Evolutionary conservation across 257 asterid species (phyloP).

Genomic region (Henckelia pumila): DNA sequence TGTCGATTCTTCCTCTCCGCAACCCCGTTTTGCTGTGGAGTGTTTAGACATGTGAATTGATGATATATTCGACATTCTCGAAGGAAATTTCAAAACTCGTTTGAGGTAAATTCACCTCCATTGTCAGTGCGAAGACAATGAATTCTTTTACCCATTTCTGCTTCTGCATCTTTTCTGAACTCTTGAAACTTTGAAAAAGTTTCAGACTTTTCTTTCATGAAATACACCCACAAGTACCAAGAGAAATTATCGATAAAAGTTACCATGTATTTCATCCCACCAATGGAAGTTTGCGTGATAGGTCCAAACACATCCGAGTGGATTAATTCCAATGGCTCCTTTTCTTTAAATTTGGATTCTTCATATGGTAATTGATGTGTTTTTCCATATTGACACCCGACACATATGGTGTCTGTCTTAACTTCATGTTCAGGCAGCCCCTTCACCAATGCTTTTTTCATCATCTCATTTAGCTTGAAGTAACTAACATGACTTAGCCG

Average conservation of each 20-base stretch:
- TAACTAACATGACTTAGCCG: constrained; percentile 25
- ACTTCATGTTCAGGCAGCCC: constrained; percentile 26
- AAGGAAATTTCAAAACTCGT: not conserved
- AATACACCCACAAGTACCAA: not conserved
- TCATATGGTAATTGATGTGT: constrained; percentile 13
- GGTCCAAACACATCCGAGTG: constrained; percentile 29
- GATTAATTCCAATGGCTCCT: constrained; percentile 12
- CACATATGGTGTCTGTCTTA: constrained; percentile 3
- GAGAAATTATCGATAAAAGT: constrained; percentile 18
- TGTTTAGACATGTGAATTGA: constrained; percentile 9
- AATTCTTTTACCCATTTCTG: constrained; percentile 10
- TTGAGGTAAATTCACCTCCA: constrained; percentile 7
- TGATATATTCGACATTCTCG: not conserved
- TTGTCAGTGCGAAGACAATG: not conserved
- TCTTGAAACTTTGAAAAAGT: not conserved
- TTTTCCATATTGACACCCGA: constrained; percentile 11
- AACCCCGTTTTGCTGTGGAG: not conserved
- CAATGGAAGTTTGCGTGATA: constrained; percentile 8
- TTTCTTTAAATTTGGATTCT: constrained; percentile 13
- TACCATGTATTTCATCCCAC: constrained; percentile 23
- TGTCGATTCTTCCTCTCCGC: constrained; percentile 2
- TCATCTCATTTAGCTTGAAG: constrained; percentile 22
- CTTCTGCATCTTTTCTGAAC: not conserved
- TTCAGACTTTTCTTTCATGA: not conserved
- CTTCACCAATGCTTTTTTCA: constrained; percentile 25